phyloP scores from a whole-genome alignment of 2,329 filamentous ascomycete genomes.

The Diaporthe australafricana region DNA sequence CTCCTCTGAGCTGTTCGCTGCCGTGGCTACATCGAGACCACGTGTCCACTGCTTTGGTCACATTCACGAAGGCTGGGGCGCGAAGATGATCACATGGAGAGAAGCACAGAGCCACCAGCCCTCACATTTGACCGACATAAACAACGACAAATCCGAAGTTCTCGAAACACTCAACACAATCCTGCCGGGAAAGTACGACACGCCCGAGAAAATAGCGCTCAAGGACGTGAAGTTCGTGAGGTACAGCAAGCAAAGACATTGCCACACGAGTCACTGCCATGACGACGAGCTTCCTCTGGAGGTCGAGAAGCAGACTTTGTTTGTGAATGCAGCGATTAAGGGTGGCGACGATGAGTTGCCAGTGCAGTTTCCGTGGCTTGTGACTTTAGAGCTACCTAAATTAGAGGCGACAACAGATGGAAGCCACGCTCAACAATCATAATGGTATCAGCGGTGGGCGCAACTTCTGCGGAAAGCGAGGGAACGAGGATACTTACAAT shows the following conservation, averaged over 20 bases:
- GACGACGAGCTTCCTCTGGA: constrained; percentile 43
- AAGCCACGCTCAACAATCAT: neutral
- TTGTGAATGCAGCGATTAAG: constrained; percentile 66
- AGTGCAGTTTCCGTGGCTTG: constrained; percentile 40
- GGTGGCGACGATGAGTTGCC: constrained; percentile 36
- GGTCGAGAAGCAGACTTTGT: constrained; percentile 59
- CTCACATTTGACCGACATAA: constrained; percentile 60
- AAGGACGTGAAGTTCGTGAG: constrained; percentile 28
- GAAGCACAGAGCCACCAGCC: constrained; percentile 42
- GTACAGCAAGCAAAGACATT: constrained; percentile 39
- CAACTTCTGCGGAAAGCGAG: neutral
- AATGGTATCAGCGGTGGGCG: constrained; percentile 4
- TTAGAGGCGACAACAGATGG: neutral
- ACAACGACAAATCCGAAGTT: constrained; percentile 54
- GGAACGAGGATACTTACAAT: neutral
- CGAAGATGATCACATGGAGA: constrained; percentile 64
- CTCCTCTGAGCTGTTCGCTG: constrained; percentile 57
- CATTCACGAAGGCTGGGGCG: constrained; percentile 71
- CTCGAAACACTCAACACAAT: constrained; percentile 50
- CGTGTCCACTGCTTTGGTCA: constrained; percentile 68
- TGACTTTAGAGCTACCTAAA: constrained; percentile 39
- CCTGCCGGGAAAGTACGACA: neutral
- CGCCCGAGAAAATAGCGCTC: constrained; percentile 25
- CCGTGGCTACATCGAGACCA: constrained; percentile 57
- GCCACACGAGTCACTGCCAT: constrained; percentile 49